Evolutionary conservation across 768 basidiomycete species (phyloP), one percentile per base, ranked within the genome.

Genomic region (Punctularia strigosozonata): DNA sequence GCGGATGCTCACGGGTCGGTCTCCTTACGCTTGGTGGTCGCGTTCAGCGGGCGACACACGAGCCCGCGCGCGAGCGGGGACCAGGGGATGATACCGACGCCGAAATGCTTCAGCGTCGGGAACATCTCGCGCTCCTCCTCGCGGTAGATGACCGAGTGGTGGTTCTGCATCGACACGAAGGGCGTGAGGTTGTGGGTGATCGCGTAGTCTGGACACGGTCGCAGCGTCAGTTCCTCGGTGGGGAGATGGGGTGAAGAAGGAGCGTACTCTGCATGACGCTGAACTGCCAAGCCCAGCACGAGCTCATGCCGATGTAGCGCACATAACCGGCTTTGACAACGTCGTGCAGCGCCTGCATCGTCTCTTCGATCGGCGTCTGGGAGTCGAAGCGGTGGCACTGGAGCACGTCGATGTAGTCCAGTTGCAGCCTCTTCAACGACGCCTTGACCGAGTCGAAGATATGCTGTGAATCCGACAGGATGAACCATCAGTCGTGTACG

Each of bases 131-230:
- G 57, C 48, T 61, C 65, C 45, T 69, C 67, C 48, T 69, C 68
- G 39, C 68, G 56, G 45, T 69, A 69, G 25, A 63, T 38, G n/a
- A 64, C 54, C 40, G 47, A 58, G 46, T 69, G 61, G 39, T 61
- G 60, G 48, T 69, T 69, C 46, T 69, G 67, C 66, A 69, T 67
- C 6, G 61, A 60, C 50, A 69, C 62, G 51, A 69, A 69, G 1
- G 57, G 56, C 14, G 56, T 59, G n/a, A 59, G 45, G 18, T 53
- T 53, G 42, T 68, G 52, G 25, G 52, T 33, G 37, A 48, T 44
- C 0, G 64, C 62, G 46, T 65, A 64, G 47, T 57, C 60, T 61
- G 31, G 15, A 14, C 12, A 14, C 13, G 23, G 12, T 15, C 7
- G 15, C 12, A 37, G 30, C 24, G 23, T 17, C 4, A 2, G 12